Evolutionary conservation across 169 alveolate species (phyloP).

Genomic region (Plasmodium inui): DNA sequence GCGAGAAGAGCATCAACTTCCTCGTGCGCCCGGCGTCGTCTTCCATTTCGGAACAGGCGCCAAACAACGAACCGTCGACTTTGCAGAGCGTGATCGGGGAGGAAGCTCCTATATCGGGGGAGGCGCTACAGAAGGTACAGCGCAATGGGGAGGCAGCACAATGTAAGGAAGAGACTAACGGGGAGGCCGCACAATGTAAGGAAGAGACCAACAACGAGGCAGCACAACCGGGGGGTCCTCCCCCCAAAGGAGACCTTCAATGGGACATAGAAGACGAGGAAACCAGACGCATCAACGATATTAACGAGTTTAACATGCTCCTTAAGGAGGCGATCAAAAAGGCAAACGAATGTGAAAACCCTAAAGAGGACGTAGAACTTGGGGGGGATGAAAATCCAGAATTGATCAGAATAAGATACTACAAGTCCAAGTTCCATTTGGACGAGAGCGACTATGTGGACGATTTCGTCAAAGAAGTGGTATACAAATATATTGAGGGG

Average conservation of each 20-base stretch:
- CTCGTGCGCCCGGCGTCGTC: conserved; percentile 54
- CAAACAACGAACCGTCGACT: neutral
- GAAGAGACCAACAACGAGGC: neutral
- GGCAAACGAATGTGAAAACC: conserved; percentile 67
- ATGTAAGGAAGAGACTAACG: neutral
- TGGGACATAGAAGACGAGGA: neutral
- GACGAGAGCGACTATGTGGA: conserved; percentile 60
- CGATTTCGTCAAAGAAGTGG: conserved; percentile 75
- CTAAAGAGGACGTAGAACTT: conserved; percentile 70
- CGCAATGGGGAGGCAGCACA: neutral
- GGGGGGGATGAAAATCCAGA: conserved; percentile 72
- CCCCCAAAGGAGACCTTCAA: neutral
- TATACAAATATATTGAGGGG: conserved; percentile 94
- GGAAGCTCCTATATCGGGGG: neutral
- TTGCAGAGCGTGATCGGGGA: neutral
- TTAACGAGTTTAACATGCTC: conserved; percentile 52
- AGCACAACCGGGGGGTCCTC: neutral
- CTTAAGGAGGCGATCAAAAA: conserved; percentile 69
- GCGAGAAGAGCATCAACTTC: conserved; percentile 64
- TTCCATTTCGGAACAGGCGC: neutral
- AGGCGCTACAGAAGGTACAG: neutral
- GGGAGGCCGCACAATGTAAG: neutral
- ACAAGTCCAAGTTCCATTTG: conserved; percentile 62
- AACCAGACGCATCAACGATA: conserved; percentile 20
- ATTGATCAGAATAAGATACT: conserved; percentile 37